phyloP scores from a whole-genome alignment of 345 rosid genomes.

The Pugionium dolabratum region DNA sequence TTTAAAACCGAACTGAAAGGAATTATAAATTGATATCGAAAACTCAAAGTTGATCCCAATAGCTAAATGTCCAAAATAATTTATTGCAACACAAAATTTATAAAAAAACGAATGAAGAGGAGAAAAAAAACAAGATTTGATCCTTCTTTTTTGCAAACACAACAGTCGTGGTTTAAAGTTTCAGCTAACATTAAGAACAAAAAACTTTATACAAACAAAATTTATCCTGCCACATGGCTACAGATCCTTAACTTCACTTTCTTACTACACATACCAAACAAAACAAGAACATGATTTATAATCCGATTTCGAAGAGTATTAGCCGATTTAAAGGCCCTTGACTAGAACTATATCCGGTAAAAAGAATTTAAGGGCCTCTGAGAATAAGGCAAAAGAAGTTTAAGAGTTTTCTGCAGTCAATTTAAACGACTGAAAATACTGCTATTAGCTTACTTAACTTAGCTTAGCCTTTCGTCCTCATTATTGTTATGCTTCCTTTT shows the following conservation, averaged over 20 bases:
- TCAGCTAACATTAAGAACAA: conserved; percentile 16
- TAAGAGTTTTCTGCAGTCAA: conserved; percentile 22
- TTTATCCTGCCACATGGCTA: conserved; percentile 22
- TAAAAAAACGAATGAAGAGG: too few species aligned
- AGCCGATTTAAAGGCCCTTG: conserved; percentile 35
- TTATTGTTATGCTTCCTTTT: conserved; percentile 95
- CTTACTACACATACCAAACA: conserved; percentile 27
- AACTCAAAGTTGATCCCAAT: too few species aligned
- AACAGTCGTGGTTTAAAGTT: neutral
- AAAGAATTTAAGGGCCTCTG: conserved; percentile 31
- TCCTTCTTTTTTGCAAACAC: neutral
- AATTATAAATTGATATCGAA: too few species aligned
- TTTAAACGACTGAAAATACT: neutral
- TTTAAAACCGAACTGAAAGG: too few species aligned
- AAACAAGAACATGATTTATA: conserved; percentile 31
- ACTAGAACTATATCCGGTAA: conserved; percentile 26
- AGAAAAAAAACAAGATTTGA: too few species aligned
- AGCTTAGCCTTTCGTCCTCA: conserved; percentile 82
- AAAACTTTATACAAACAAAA: conserved; percentile 36
- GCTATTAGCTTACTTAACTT: conserved; percentile 17
- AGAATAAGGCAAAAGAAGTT: conserved; percentile 36
- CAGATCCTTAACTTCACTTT: conserved; percentile 9
- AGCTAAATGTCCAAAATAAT: too few species aligned
- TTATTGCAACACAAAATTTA: too few species aligned
- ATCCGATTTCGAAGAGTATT: conserved; percentile 16